Evolutionary conservation across 345 rosid genomes (phyloP).

Genomic region (Sonneratia caseolaris): DNA sequence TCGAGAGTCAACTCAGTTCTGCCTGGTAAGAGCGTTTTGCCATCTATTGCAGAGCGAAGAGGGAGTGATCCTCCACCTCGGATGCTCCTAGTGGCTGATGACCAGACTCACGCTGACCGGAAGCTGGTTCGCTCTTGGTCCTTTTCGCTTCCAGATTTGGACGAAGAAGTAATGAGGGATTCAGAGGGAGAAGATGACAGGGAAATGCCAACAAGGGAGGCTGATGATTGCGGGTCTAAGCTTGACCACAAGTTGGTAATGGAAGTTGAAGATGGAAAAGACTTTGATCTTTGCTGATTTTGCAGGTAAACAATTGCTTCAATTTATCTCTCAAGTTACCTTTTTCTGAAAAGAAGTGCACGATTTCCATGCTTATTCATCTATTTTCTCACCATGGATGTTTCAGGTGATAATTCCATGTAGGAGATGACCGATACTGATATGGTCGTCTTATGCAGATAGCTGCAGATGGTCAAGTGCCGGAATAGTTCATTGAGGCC

Average conservation of each 20-base stretch:
- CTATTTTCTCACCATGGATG: constrained; percentile 5
- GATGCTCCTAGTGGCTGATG: constrained; percentile 31
- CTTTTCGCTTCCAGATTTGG: constrained; percentile 30
- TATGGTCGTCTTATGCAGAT: neutral
- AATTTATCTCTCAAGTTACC: neutral
- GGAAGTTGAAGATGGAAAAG: constrained; percentile 15
- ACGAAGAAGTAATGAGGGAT: constrained; percentile 30
- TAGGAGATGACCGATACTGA: neutral
- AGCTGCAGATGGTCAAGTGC: neutral
- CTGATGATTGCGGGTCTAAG: constrained; percentile 10
- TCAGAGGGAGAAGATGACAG: constrained; percentile 18
- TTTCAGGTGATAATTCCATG: neutral
- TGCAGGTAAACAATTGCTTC: neutral
- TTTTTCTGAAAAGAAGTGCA: neutral
- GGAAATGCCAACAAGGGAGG: constrained; percentile 33
- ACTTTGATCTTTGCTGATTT: constrained; percentile 4
- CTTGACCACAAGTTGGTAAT: constrained; percentile 12
- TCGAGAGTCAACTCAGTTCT: constrained; percentile 9
- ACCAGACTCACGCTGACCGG: constrained; percentile 18
- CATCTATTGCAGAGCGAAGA: constrained; percentile 59
- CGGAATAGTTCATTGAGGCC: neutral
- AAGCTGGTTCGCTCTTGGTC: constrained; percentile 43
- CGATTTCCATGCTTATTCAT: neutral
- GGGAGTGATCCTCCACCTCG: constrained; percentile 56
- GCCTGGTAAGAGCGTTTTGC: constrained; percentile 23